phyloP scores from a whole-genome alignment of 371 early-diverging fungal species.

The Amoeboaphelidium protococcarum region DNA sequence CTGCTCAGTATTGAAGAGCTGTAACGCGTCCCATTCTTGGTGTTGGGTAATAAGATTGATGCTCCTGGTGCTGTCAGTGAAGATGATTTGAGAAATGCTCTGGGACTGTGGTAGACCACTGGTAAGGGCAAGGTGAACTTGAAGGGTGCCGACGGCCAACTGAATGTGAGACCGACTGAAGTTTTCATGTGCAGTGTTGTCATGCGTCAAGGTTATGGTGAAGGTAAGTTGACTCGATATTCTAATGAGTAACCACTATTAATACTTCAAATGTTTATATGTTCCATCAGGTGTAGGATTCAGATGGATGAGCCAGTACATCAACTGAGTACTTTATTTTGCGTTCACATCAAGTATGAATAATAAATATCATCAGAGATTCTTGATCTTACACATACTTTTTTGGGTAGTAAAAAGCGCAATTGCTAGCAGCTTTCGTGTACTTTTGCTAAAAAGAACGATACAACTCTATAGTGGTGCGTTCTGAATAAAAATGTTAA shows the following conservation, averaged over 20 bases:
- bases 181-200: slow-evolving; percentile 95
- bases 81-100: slow-evolving; percentile 53
- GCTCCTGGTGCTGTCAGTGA: slow-evolving; percentile 77
- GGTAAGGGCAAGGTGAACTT: slow-evolving; percentile 85
- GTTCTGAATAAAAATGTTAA: not conserved
- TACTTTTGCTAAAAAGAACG: not conserved
- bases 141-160: too few relatives aligned
- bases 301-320: not conserved
- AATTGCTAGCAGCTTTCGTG: not conserved
- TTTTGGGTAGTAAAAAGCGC: not conserved
- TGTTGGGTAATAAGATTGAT: slow-evolving; percentile 96
- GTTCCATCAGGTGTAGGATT: too few relatives aligned
- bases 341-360: too few relatives aligned
- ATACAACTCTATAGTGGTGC: not conserved
- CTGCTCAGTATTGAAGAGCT: slow-evolving; percentile 78
- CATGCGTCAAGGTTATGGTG: slow-evolving; percentile 90
- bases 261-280: too few relatives aligned
- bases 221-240: too few relatives aligned
- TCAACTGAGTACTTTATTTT: too few relatives aligned
- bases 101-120: slow-evolving; percentile 82
- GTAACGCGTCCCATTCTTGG: slow-evolving; percentile 63
- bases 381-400: not conserved
- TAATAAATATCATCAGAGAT: not conserved
- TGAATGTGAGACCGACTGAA: slow-evolving; percentile 86
- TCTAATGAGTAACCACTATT: too few relatives aligned